These are phyloP conservation scores for Ustilago loliicola DNA, from an alignment of 1,284 basidiomycete species.

Conservation along the genomic window DNA sequence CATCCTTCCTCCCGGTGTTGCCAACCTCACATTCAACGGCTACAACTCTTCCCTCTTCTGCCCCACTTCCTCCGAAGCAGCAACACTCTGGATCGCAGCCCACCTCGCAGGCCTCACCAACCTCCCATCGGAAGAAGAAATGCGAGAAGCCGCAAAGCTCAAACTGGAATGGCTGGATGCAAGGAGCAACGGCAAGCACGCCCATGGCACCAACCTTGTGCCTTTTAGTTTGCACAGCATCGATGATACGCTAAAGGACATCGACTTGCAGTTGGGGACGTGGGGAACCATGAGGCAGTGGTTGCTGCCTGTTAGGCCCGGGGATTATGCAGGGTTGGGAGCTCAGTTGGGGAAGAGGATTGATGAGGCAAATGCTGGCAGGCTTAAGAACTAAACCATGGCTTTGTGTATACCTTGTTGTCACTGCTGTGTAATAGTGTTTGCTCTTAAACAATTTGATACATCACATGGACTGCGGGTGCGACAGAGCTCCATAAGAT, in stretches of 20 bases:
- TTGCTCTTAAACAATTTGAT: not conserved
- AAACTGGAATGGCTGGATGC: slow-evolving; percentile 61
- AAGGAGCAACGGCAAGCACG: slow-evolving; percentile 57
- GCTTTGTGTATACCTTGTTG: not conserved
- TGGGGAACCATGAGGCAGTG: slow-evolving; percentile 49
- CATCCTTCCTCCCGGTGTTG: slow-evolving; percentile 52
- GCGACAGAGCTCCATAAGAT: not conserved
- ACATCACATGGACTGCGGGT: not conserved
- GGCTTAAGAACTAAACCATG: not conserved
- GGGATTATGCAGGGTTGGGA: slow-evolving; percentile 27
- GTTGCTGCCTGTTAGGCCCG: slow-evolving; percentile 59
- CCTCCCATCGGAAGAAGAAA: slow-evolving; percentile 41
- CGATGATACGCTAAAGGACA: slow-evolving; percentile 58
- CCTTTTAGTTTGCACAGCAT: slow-evolving; percentile 63
- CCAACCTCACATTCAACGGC: slow-evolving; percentile 62
- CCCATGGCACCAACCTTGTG: slow-evolving; percentile 58
- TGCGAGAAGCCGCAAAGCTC: slow-evolving; percentile 31
- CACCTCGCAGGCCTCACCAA: slow-evolving; percentile 47
- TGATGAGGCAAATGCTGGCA: slow-evolving; percentile 6
- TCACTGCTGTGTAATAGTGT: not conserved
- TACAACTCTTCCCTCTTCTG: slow-evolving; percentile 62
- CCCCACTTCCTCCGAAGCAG: slow-evolving; percentile 59
- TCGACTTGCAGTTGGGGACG: slow-evolving; percentile 38
- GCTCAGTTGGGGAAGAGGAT: slow-evolving; percentile 26
- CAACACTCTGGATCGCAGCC: slow-evolving; percentile 59